phyloP scores from a whole-genome alignment of 495 filamentous ascomycete genomes.

The Trichocladium antarcticum region DNA sequence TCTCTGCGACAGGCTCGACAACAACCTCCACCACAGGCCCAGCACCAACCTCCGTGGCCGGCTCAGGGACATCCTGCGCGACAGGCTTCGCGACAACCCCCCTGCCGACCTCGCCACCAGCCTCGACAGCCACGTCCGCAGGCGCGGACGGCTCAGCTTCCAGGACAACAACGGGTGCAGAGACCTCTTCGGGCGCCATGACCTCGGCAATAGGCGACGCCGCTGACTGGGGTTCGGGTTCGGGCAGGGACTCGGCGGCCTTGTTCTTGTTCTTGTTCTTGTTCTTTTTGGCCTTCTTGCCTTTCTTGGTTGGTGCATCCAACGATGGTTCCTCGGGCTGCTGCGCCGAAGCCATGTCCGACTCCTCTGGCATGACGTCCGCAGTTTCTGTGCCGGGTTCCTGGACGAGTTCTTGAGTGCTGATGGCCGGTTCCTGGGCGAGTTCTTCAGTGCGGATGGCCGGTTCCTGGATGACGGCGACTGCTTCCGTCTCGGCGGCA shows the following conservation, averaged over 20 bases:
- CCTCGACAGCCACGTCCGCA: background rate
- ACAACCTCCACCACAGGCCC: background rate
- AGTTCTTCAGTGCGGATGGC: background rate
- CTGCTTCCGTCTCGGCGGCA: background rate
- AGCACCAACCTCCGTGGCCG: background rate
- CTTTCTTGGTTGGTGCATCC: constrained; percentile 12
- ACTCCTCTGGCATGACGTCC: background rate
- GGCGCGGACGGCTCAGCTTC: background rate
- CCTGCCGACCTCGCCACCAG: background rate
- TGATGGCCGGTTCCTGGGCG: background rate
- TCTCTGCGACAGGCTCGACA: background rate
- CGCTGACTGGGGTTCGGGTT: constrained; percentile 9
- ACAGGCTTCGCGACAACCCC: background rate
- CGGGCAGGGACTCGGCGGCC: background rate
- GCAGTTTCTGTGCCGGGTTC: background rate
- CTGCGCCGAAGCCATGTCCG: background rate
- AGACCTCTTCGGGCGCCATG: background rate
- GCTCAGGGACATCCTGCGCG: background rate
- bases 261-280: constrained; percentile 8
- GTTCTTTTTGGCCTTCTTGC: constrained; percentile 24
- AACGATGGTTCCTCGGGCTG: background rate
- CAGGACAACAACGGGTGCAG: background rate
- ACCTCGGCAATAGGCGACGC: constrained; percentile 3
- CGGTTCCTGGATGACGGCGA: too few relatives aligned
- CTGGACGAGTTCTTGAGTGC: background rate